Base-by-base conservation (phyloP, 2,329 filamentous ascomycete genomes). In the Scolecobasidium constrictum region DNA sequence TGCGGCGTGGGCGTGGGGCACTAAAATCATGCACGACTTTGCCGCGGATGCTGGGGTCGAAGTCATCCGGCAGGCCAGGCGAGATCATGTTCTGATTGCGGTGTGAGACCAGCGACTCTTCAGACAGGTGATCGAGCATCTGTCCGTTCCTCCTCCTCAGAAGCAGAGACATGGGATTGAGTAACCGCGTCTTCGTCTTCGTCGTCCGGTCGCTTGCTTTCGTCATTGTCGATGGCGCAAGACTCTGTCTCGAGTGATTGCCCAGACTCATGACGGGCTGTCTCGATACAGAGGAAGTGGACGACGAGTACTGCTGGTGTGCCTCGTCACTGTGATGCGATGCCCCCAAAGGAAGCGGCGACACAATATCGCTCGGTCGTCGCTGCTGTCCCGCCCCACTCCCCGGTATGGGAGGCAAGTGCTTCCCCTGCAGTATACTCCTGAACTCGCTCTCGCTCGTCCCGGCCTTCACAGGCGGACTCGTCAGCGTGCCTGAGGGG, bases 11-110 rank as follows among this genome's bases (percentile, higher is more conserved):
- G 40, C 75, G 64, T 4, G 77, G 77, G 3, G 71, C 73, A 38
- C 75, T 78, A 55, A 81, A 81, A 51, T 81, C 77, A 58, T 81
- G 77, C 1, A 81, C 67, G 17, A 76, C 69, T 38, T 72, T 77
- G 15, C 77, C 77, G 41, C 73, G 69, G 46, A 80, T 81, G 42
- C 75, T 67, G 11, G 76, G 75, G 50, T 79, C 75, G 52, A 77
- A 79, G 50, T 78, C 72, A 45, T 76, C 75, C 2, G 74, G 73
- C 42, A 75, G 65, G 2, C 71, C 66, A 41, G 67, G 64, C n/a
- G 38, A 35, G 3, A 59, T 58, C 15, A 72, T 60, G 35, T 59
- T 56, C 11, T 69, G 53, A 40, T 64, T 71, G 31, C 64, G 65
- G 20, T 68, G 64, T 16, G 65, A 68, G 22, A 71, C 64, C 5